Conservation (phyloP, 306 rosid genomes). For the Vigna trinervia region DNA sequence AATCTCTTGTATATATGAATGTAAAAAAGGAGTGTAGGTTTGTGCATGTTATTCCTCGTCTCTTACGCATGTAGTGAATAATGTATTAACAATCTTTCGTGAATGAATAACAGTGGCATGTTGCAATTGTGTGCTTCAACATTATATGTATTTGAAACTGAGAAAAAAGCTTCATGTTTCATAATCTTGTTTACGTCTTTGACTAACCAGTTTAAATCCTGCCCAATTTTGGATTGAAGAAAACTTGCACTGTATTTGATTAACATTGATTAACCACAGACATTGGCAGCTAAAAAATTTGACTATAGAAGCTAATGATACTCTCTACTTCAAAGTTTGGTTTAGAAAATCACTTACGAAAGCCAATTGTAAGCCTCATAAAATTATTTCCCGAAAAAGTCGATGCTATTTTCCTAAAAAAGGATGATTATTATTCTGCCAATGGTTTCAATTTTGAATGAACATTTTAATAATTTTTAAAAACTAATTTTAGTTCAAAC, state of each 20-base stretch:
- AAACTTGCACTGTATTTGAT: neutral
- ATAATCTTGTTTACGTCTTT: neutral
- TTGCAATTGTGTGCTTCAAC: neutral
- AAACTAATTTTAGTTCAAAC: too few species aligned
- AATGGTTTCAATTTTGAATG: too few species aligned
- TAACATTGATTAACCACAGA: neutral
- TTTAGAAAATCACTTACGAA: conserved; percentile 2
- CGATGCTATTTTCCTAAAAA: too few species aligned
- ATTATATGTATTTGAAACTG: neutral
- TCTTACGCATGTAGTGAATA: neutral
- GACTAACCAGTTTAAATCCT: neutral
- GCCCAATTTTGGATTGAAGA: neutral
- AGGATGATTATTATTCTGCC: too few species aligned
- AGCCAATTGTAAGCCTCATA: neutral
- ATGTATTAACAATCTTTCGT: neutral
- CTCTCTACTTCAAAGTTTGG: neutral
- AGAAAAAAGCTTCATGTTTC: neutral
- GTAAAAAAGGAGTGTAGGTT: conserved; percentile 29
- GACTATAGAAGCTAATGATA: neutral
- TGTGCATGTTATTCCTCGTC: conserved; percentile 41
- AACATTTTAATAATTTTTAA: too few species aligned
- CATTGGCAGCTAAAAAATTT: neutral
- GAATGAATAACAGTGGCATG: neutral
- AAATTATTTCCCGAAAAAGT: too few species aligned
- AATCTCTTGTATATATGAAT: neutral